Conservation (phyloP, 768 basidiomycete genomes). For the Tremella mesenterica region DNA sequence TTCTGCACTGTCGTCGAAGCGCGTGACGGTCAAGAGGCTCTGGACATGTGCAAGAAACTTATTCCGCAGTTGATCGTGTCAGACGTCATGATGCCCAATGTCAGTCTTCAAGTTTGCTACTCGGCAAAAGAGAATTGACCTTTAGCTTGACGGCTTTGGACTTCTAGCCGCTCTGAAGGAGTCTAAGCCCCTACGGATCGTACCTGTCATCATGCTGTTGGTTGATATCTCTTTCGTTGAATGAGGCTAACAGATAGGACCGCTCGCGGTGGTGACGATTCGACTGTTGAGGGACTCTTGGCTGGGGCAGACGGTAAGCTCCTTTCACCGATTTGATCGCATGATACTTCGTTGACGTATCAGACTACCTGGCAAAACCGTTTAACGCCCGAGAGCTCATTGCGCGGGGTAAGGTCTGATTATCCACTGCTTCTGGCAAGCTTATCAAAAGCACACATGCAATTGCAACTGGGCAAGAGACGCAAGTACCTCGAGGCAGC, state of each 20-base stretch:
- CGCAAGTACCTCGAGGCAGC: constrained; percentile 28
- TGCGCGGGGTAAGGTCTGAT: constrained; percentile 40
- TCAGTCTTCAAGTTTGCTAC: constrained; percentile 2
- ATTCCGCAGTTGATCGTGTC: constrained; percentile 43
- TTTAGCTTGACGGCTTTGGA: constrained; percentile 43
- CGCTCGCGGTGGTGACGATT: constrained; percentile 45
- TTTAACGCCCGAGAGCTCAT: constrained; percentile 44
- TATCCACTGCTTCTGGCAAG: not conserved
- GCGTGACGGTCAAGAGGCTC: constrained; percentile 39
- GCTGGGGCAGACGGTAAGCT: constrained; percentile 46
- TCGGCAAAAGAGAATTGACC: not conserved
- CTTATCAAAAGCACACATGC: constrained; percentile 6
- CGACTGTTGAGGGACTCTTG: constrained; percentile 44
- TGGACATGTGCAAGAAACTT: constrained; percentile 18
- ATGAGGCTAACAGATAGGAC: too few relatives aligned
- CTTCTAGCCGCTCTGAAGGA: constrained; percentile 36
- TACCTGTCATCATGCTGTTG: constrained; percentile 45
- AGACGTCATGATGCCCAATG: constrained; percentile 46
- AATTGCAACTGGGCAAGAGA: constrained; percentile 46
- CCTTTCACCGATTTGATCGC: constrained; percentile 28
- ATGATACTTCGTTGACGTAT: constrained; percentile 32
- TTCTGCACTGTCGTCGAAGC: constrained; percentile 44
- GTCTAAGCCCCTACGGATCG: constrained; percentile 16
- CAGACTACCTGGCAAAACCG: constrained; percentile 46
- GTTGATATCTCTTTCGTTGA: too few relatives aligned